Conservation (phyloP, 257 asterid genomes). For the Fraxinus pennsylvanica region DNA sequence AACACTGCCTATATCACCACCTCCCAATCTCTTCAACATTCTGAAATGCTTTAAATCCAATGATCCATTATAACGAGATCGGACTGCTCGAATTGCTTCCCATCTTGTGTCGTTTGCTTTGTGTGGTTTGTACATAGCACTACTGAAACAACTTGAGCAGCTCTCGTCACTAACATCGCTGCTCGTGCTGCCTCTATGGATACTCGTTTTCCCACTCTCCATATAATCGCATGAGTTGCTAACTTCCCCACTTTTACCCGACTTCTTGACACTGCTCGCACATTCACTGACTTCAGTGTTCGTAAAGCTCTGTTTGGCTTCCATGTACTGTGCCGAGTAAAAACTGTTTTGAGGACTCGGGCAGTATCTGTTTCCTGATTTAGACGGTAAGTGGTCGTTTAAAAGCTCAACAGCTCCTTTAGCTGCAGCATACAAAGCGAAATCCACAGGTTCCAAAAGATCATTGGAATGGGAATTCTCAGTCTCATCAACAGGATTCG, state of each 20-base stretch:
- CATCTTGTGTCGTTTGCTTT: constrained; percentile 54
- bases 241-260: constrained; percentile 45
- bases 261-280: constrained; percentile 47
- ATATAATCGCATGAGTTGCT: constrained; percentile 44
- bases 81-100: constrained; percentile 58
- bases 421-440: constrained; percentile 5
- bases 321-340: constrained; percentile 51
- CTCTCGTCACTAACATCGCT: constrained; percentile 63
- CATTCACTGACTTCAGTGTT: constrained; percentile 53
- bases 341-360: constrained; percentile 62
- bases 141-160: constrained; percentile 57
- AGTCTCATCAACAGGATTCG: not conserved
- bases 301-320: constrained; percentile 62
- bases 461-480: not conserved
- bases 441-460: not conserved
- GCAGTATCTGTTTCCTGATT: constrained; percentile 34
- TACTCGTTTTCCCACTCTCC: constrained; percentile 51
- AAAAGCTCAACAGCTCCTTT: constrained; percentile 26
- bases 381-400: constrained; percentile 26
- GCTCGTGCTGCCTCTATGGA: constrained; percentile 52
- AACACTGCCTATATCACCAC: constrained; percentile 66
- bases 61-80: constrained; percentile 42
- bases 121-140: constrained; percentile 57
- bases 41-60: constrained; percentile 55
- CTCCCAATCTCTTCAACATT: constrained; percentile 59